phyloP scores from a whole-genome alignment of 768 basidiomycete genomes.

The Lepiota brunneoincarnata region DNA sequence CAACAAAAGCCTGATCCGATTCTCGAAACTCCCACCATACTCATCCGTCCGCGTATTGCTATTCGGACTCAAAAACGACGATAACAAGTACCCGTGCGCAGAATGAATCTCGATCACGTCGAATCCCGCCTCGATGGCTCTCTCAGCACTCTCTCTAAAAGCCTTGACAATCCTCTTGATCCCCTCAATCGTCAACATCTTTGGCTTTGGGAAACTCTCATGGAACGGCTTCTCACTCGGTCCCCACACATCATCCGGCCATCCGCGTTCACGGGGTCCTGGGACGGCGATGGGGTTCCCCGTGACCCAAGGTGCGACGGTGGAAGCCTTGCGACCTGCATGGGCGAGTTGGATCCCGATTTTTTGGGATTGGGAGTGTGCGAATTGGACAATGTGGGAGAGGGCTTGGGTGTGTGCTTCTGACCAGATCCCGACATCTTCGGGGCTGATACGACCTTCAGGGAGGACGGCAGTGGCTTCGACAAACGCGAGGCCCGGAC shows the following conservation, averaged over 20 bases:
- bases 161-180: conserved; percentile 57
- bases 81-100: conserved; percentile 62
- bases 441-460: conserved; percentile 63
- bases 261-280: conserved; percentile 40
- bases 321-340: conserved; percentile 74
- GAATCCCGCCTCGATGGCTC: conserved; percentile 58
- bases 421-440: conserved; percentile 63
- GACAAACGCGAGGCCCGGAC: conserved; percentile 55
- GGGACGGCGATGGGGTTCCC: conserved; percentile 22
- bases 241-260: conserved; percentile 52
- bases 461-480: conserved; percentile 68
- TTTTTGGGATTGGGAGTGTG: conserved; percentile 67
- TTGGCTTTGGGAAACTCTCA: conserved; percentile 46
- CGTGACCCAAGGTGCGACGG: conserved; percentile 57
- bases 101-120: conserved; percentile 62
- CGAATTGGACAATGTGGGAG: conserved; percentile 60
- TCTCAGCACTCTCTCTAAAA: conserved; percentile 48
- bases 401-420: conserved; percentile 46
- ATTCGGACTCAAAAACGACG: conserved; percentile 55
- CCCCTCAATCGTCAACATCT: conserved; percentile 53
- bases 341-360: conserved; percentile 76
- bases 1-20: conserved; percentile 57
- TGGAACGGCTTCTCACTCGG: conserved; percentile 50
- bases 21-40: conserved; percentile 73
- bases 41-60: conserved; percentile 64